These are phyloP conservation scores for Hanseniaspora hatyaiensis DNA, from an alignment of 805 yeast genomes.

Conservation along the genomic window DNA sequence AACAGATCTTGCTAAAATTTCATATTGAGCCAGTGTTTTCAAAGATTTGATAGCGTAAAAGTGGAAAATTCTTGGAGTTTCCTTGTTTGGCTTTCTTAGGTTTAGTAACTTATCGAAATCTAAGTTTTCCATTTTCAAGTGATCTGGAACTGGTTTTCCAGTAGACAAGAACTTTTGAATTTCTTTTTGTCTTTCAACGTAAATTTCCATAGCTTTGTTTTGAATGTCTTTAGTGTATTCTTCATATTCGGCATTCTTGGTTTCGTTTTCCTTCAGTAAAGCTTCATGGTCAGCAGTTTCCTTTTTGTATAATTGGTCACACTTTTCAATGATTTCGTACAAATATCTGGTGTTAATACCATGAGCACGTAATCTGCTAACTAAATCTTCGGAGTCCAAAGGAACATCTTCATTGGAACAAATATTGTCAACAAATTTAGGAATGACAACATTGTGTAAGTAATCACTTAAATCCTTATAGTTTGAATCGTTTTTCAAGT, in stretches of 20 bases:
- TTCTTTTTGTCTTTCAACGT: conserved; percentile 29
- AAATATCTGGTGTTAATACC: conserved; percentile 88
- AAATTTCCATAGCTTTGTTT: conserved; percentile 22
- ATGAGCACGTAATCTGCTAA: conserved; percentile 53
- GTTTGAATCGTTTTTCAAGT: conserved; percentile 35
- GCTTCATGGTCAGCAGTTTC: conserved; percentile 22
- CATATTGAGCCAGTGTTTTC: conserved; percentile 37
- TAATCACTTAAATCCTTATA: conserved; percentile 62
- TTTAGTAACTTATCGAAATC: conserved; percentile 27
- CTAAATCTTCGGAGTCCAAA: conserved; percentile 67
- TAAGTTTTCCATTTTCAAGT: conserved; percentile 26
- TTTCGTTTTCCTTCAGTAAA: conserved; percentile 23
- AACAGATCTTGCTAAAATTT: conserved; percentile 66
- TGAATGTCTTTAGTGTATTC: conserved; percentile 28
- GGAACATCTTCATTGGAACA: conserved; percentile 47
- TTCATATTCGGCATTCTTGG: conserved; percentile 27
- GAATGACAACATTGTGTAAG: conserved; percentile 47
- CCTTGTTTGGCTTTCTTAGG: conserved; percentile 29
- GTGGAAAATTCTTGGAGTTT: conserved; percentile 28
- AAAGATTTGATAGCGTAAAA: conserved; percentile 37
- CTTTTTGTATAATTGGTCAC: conserved; percentile 23
- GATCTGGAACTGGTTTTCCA: conserved; percentile 30
- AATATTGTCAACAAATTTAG: conserved; percentile 48
- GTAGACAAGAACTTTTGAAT: conserved; percentile 27
- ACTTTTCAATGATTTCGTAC: conserved; percentile 38